These are phyloP conservation scores for Casuarina cunninghamiana DNA, from an alignment of 306 rosid species.

Conservation along the genomic window DNA sequence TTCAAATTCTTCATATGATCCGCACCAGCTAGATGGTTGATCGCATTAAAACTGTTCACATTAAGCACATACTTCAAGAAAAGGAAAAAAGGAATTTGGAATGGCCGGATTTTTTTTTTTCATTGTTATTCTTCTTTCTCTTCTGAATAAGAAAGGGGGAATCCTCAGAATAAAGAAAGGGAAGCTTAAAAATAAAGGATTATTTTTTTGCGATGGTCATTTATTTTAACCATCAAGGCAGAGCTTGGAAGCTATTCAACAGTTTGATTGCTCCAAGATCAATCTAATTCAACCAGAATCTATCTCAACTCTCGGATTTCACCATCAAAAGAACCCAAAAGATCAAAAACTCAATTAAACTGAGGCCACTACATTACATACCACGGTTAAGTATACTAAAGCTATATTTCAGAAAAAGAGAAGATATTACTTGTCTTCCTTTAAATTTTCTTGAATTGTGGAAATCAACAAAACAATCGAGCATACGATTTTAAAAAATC, in stretches of 20 bases:
- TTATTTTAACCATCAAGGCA: not conserved
- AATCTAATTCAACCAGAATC: not conserved
- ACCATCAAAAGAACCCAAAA: not conserved
- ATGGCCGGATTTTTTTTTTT: too few species aligned
- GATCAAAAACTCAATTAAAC: not conserved
- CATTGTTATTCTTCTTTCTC: too few species aligned
- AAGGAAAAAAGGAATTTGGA: not conserved
- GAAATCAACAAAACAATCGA: not conserved
- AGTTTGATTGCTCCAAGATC: not conserved
- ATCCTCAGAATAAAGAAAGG: too few species aligned
- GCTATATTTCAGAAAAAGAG: too few species aligned
- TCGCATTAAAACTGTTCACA: slow-evolving; percentile 60
- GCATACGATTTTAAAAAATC: not conserved
- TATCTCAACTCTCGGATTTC: not conserved
- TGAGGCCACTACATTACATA: not conserved
- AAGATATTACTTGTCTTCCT: not conserved
- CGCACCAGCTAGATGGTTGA: slow-evolving; percentile 67
- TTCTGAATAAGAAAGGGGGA: too few species aligned
- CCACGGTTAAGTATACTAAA: not conserved
- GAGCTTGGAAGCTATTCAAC: not conserved
- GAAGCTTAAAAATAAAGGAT: too few species aligned
- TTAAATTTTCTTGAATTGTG: not conserved
- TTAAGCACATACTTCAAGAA: slow-evolving; percentile 7
- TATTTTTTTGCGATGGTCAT: too few species aligned
- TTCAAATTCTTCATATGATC: slow-evolving; percentile 77